Evolutionary conservation across 1,284 basidiomycete species (phyloP), one percentile per base, ranked within the genome.

Genomic region (Cryptococcus sp.): DNA sequence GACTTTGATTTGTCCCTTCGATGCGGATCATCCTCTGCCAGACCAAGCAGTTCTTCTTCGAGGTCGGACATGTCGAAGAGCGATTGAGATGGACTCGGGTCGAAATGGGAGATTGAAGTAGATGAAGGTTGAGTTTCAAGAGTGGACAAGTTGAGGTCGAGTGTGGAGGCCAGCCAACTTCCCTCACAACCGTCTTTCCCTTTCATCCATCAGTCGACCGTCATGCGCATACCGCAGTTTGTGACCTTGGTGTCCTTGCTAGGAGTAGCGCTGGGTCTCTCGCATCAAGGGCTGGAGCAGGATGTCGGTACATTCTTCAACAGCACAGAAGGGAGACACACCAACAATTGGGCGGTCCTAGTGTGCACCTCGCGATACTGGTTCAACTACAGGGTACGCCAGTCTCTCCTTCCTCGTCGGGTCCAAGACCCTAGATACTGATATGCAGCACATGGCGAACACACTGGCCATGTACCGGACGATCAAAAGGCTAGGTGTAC

Each of bases 381-480:
- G 93, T 97, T 98, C 79, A 98, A 98, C 70, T 98, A 98, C 66
- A 78, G 94, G 35, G 92, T 94, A 65, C 48, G 85, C 78, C 26
- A 19, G 37, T 25, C 14, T 6, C 36, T 22, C 22, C 10, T 26
- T 34, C 18, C 32, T 26, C 26, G 4, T 44, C 10, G 18, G 32
- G 7, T 41, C n/a, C 26, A n/a, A 37, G 38, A 3, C 16, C 12
- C 34, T 33, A 41, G 4, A 5, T 14, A 24, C 44, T 31, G 28
- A 28, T 26, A 47, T 45, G 35, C 57, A 95, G 87, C 94, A 98
- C 70, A 97, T 97, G 86, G 85, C 94, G 14, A 98, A 98, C 74
- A 87, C 93, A 0, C 80, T 98, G 11, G 93, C 92, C 63, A 97
- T 98, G 92, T 98, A 98, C 68, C 87, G 95, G 46, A 97, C 93